Evolutionary conservation across 306 rosid species (phyloP).

Genomic region (Medicago arabica): DNA sequence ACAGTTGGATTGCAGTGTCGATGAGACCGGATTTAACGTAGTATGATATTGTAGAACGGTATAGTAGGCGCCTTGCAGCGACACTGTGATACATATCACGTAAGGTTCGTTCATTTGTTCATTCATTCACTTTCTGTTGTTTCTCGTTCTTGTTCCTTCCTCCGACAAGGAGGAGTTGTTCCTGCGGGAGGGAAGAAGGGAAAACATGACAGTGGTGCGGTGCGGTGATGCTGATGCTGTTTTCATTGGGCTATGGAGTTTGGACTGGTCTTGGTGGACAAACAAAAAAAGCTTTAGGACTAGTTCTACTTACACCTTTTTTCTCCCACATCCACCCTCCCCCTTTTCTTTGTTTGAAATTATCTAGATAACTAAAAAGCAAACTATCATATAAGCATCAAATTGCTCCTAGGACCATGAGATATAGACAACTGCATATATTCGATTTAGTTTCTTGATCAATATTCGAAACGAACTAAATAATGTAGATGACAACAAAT

Average conservation of each 20-base stretch:
- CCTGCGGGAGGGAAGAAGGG: not conserved
- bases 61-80: slow-evolving; percentile 79
- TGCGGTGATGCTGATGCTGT: too few relatives aligned
- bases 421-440: too few relatives aligned
- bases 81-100: slow-evolving; percentile 77
- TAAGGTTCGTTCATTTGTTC: not conserved
- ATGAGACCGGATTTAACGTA: slow-evolving; percentile 76
- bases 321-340: too few relatives aligned
- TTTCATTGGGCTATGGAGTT: slow-evolving; percentile 1
- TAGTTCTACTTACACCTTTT: not conserved
- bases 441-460: too few relatives aligned
- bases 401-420: too few relatives aligned
- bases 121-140: slow-evolving; percentile 3
- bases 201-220: not conserved
- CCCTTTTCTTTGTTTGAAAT: too few relatives aligned
- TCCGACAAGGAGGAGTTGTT: not conserved
- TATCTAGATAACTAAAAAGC: too few relatives aligned
- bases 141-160: not conserved
- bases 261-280: not conserved
- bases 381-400: too few relatives aligned
- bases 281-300: not conserved
- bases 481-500: too few relatives aligned
- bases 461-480: too few relatives aligned
- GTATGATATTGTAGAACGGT: slow-evolving; percentile 65
- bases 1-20: slow-evolving; percentile 74